Evolutionary conservation across 352 stramenopile genomes (phyloP).

Genomic region (Pythium dissotocum): DNA sequence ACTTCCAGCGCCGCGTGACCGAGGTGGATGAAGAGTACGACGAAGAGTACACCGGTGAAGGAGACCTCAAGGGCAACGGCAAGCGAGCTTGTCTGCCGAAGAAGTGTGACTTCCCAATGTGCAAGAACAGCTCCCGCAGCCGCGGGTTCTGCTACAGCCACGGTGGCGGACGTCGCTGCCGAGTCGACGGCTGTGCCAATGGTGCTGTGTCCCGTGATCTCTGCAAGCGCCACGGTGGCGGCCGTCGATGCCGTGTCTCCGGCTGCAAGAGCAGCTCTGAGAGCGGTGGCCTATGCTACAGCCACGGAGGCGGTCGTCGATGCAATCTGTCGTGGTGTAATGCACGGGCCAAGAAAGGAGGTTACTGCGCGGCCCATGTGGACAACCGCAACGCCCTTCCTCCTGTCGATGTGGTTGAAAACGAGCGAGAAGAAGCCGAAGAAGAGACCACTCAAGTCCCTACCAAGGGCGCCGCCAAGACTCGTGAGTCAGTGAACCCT

Average conservation of each 20-base stretch:
- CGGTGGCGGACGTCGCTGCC: constrained; percentile 60
- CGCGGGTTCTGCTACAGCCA: constrained; percentile 84
- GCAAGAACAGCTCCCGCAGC: constrained; percentile 79
- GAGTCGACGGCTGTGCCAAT: constrained; percentile 69
- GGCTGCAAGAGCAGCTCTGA: constrained; percentile 76
- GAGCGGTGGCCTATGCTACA: constrained; percentile 77
- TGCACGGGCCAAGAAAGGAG: constrained; percentile 72
- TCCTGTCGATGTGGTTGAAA: constrained; percentile 21
- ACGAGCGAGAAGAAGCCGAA: constrained; percentile 15
- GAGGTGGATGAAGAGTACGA: constrained; percentile 22
- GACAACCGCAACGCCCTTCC: constrained; percentile 28
- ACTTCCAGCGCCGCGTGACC: constrained; percentile 3
- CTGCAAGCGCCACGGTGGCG: constrained; percentile 80
- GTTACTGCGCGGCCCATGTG: constrained; percentile 60
- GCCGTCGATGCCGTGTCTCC: constrained; percentile 59
- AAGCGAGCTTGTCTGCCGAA: constrained; percentile 77
- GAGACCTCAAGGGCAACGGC: constrained; percentile 5
- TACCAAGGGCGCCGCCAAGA: constrained; percentile 19
- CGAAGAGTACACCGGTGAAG: constrained; percentile 15
- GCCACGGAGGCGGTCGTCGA: constrained; percentile 64
- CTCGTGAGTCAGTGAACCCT: constrained; percentile 29
- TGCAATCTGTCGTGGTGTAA: constrained; percentile 73
- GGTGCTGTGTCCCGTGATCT: constrained; percentile 77
- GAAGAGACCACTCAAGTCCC: constrained; percentile 5
- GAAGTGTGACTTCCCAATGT: constrained; percentile 85